These are phyloP conservation scores for Agaricus bisporus DNA, from an alignment of 768 basidiomycete species.

Conservation along the genomic window DNA sequence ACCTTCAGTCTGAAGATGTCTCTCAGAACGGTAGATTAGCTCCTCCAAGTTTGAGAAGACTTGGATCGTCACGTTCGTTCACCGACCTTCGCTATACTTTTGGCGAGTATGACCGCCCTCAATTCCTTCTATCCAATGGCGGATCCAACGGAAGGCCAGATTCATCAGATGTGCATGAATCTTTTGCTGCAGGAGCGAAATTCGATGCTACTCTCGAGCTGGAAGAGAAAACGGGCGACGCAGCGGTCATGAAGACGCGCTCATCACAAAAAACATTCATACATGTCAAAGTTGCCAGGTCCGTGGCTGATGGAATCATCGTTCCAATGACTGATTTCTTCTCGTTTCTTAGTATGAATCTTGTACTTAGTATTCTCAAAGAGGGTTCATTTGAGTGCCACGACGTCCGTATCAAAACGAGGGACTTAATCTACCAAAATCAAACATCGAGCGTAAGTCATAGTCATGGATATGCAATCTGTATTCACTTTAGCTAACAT, in stretches of 20 bases:
- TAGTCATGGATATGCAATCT: not conserved
- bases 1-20: conserved; percentile 7
- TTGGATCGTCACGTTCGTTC: conserved; percentile 62
- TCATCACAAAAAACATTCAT: conserved; percentile 83
- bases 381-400: conserved; percentile 81
- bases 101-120: conserved; percentile 27
- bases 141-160: not conserved
- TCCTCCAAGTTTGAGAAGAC: conserved; percentile 39
- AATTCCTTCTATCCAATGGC: not conserved
- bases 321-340: conserved; percentile 9
- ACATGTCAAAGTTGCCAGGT: conserved; percentile 71
- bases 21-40: not conserved
- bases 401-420: conserved; percentile 73
- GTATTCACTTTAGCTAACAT: not conserved
- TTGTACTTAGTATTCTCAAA: conserved; percentile 74
- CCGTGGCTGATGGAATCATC: conserved; percentile 12
- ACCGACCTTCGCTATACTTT: conserved; percentile 54
- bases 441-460: conserved; percentile 73
- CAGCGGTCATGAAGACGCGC: conserved; percentile 76
- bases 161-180: not conserved
- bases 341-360: conserved; percentile 43
- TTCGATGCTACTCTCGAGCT: not conserved
- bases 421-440: conserved; percentile 75
- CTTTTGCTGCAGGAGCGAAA: not conserved
- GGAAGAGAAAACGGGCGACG: conserved; percentile 33